Percentiles rank a stretch among this genome's conserved stretches.
phyloP scores from a whole-genome alignment of 2,329 filamentous ascomycete species.

The Neonectria ditissima region DNA sequence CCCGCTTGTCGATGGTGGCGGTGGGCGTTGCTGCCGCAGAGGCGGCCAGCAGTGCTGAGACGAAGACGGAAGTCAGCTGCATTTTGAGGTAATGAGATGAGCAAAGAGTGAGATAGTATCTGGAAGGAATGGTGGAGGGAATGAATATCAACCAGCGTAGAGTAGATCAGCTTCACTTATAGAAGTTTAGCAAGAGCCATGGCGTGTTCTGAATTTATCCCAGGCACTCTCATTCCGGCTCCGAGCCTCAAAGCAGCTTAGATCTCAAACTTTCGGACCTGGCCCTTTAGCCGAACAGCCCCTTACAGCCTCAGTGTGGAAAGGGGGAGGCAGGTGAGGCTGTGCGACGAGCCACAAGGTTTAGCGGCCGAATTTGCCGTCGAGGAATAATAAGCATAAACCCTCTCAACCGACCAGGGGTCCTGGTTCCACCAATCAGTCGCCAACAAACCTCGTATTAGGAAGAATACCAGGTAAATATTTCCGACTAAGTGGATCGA shows the following conservation, averaged over 20 bases:
- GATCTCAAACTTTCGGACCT: not conserved
- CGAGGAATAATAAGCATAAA: not conserved
- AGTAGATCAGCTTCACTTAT: not conserved
- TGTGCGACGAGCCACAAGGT: not conserved
- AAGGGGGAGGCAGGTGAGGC: not conserved
- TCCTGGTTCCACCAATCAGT: not conserved
- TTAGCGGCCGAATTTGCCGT: not conserved
- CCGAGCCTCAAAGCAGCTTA: not conserved
- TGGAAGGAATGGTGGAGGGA: not conserved
- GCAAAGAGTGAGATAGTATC: not conserved
- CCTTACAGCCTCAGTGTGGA: not conserved
- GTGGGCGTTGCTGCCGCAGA: slow-evolving; percentile 43
- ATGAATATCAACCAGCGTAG: not conserved
- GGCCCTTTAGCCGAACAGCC: not conserved
- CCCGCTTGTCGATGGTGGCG: slow-evolving; percentile 48
- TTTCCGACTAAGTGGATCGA: not conserved
- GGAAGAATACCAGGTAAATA: not conserved
- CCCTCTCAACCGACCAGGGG: not conserved
- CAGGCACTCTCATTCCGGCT: not conserved
- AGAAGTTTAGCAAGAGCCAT: not conserved
- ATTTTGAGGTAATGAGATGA: slow-evolving; percentile 24
- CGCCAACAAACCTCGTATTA: not conserved
- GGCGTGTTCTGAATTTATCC: not conserved
- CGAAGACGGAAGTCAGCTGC: slow-evolving; percentile 35
- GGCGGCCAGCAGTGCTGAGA: slow-evolving; percentile 46